Percentiles rank a stretch among this genome's conserved stretches.
These are phyloP conservation scores for Ogataea pignaliae DNA, from an alignment of 805 yeast genomes.

Conservation along the genomic window DNA sequence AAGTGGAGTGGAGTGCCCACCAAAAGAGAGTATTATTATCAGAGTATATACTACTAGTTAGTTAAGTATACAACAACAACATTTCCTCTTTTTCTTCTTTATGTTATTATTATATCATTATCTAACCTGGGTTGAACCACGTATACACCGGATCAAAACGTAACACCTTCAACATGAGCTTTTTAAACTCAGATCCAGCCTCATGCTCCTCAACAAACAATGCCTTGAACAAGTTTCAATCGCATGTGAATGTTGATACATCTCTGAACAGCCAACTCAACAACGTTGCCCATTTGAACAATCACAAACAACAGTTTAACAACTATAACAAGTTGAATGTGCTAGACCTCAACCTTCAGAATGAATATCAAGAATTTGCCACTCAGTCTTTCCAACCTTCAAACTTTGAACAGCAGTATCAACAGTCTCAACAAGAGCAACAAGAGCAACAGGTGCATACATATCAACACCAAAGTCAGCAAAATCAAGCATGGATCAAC, in stretches of 20 bases:
- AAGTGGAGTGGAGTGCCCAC: no score
- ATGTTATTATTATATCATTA: background rate
- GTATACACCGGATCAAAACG: background rate
- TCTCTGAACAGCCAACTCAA: conserved; percentile 35
- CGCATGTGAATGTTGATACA: conserved; percentile 38
- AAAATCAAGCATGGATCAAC: conserved; percentile 16
- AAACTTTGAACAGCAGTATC: no score
- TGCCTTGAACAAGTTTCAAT: conserved; percentile 38
- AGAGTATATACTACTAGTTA: no score
- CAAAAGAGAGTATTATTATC: no score
- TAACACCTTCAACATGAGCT: conserved; percentile 5
- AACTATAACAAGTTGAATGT: conserved; percentile 11
- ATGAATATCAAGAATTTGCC: conserved; percentile 35
- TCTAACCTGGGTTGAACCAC: no score
- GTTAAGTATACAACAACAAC: no score
- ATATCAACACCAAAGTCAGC: conserved; percentile 2
- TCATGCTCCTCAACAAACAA: conserved; percentile 40
- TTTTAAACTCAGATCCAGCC: conserved; percentile 23
- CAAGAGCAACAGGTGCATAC: background rate
- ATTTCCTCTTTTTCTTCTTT: background rate
- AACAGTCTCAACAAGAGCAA: background rate
- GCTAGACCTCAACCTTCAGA: conserved; percentile 33
- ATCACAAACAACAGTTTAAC: conserved; percentile 2
- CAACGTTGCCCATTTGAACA: conserved; percentile 2
- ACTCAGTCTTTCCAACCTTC: background rate